Base-by-base conservation (phyloP, 305 asterid species). In the Solanum aculeatissimum region DNA sequence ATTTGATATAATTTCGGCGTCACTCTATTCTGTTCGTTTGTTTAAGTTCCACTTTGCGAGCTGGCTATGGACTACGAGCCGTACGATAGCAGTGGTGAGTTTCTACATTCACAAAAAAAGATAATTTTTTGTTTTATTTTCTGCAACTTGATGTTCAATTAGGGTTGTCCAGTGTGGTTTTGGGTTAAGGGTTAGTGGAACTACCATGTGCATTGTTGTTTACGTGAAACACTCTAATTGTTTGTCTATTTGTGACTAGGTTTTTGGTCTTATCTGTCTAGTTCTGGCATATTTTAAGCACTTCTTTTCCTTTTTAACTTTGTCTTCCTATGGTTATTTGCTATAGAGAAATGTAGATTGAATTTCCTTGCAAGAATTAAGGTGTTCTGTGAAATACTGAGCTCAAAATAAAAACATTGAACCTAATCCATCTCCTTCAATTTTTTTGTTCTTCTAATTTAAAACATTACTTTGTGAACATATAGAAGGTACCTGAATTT, bases 1-100 rank as follows among this genome's bases (percentile, higher is more conserved):
- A 11, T 84, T 49, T 51, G 13, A 25, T 16, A 57, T 54, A 45
- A 40, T 84, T 45, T 40, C 18, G 63, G n/a, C 29, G 53, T 81
- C 47, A 43, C 53, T 72, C 43, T 7, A 16, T 57, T 85, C 69
- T 47, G 43, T 81, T 84, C 69, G 35, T 85, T 25, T 62, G 38
- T 68, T 25, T 38, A 85, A 84, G 82, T 71, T 65, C 14, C 51
- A 87, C 81, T 43, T 54, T 83, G 87, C 80, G 75, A 88, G 91
- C 97, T 92, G 94, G 95, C 91, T 87, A 95, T 95, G 98, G 98
- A 93, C 84, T 94, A 93, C 90, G 94, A 90, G 86, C 90, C 96
- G 45, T 92, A 85, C 84, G 97, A 92, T 86, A 92, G 97, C 90
- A 93, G 98, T 82, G 98, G 98, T 94, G 84, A 89, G 93, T 53